A percentile compares a stretch with the other conserved stretches of the same genome.
phyloP scores from a whole-genome alignment of 2,329 filamentous ascomycete genomes.

The Nigrospora sphaerica region DNA sequence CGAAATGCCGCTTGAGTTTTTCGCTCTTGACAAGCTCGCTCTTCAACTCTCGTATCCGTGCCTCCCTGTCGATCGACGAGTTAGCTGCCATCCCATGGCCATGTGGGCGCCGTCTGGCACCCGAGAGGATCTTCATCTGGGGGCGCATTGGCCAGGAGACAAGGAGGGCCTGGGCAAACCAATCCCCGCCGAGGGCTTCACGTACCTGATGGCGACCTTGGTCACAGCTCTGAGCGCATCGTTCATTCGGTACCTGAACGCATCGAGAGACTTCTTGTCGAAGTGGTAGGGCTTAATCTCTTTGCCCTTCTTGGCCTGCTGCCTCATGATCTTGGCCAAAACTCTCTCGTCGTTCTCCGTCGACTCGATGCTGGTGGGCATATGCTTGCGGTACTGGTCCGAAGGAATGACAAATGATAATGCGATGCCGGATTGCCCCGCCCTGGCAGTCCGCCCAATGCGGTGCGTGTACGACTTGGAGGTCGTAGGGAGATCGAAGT shows the following conservation, averaged over 20 bases:
- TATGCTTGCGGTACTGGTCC: conserved; percentile 80
- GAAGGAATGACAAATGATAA: conserved; percentile 89
- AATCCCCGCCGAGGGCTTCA: too few species aligned
- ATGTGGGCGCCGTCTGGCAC: too few species aligned
- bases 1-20: conserved; percentile 90
- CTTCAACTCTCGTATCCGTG: conserved; percentile 77
- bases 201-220: conserved; percentile 59
- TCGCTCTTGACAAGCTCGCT: conserved; percentile 90
- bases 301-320: conserved; percentile 71
- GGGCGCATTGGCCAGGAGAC: too few species aligned
- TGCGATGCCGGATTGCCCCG: conserved; percentile 86
- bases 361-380: conserved; percentile 70
- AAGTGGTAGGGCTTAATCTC: conserved; percentile 88
- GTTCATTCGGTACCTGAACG: conserved; percentile 90
- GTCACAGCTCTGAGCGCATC: conserved; percentile 89
- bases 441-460: conserved; percentile 87
- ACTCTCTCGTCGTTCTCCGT: conserved; percentile 80
- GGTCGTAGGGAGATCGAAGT: conserved; percentile 87
- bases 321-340: conserved; percentile 69
- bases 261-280: conserved; percentile 88
- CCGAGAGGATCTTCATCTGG: too few species aligned
- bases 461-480: conserved; percentile 95
- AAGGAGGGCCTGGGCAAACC: too few species aligned
- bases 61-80: conserved; percentile 48
- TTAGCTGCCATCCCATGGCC: too few species aligned